A percentile compares a stretch with the other conserved stretches of the same genome.
These are phyloP conservation scores for Capsicum baccatum DNA, from an alignment of 257 asterid species.

Conservation along the genomic window DNA sequence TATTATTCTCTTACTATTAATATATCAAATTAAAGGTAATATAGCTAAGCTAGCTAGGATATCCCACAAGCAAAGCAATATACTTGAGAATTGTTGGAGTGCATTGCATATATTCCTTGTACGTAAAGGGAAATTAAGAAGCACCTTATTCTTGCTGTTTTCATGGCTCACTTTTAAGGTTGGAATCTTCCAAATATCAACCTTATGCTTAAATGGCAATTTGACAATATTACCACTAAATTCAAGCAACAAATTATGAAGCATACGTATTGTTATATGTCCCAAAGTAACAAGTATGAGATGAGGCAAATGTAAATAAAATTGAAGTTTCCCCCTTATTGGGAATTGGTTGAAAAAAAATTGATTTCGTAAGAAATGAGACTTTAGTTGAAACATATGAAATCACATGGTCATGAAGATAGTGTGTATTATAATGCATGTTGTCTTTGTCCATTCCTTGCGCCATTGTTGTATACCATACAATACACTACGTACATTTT, in stretches of 20 bases:
- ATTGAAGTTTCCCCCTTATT: conserved; percentile 18
- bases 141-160: background rate
- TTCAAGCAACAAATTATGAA: background rate
- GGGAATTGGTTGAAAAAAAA: background rate
- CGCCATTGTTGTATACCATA: background rate
- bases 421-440: background rate
- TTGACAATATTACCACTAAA: background rate
- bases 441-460: conserved; percentile 2
- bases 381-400: background rate
- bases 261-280: background rate
- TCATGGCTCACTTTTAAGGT: conserved; percentile 16
- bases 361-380: background rate
- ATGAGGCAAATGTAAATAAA: background rate
- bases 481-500: background rate
- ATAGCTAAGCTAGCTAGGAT: background rate
- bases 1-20: background rate
- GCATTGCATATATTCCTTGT: conserved; percentile 2
- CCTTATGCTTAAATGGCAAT: background rate
- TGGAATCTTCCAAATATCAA: background rate
- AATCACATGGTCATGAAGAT: conserved; percentile 13
- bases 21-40: background rate
- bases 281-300: background rate
- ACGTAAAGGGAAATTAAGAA: conserved; percentile 11
- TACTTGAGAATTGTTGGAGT: conserved; percentile 27
- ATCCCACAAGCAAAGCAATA: conserved; percentile 16